A percentile compares a stretch with the other conserved stretches of the same genome.
These are phyloP conservation scores for Cruciata laevipes DNA, from an alignment of 257 asterid genomes.

Conservation along the genomic window DNA sequence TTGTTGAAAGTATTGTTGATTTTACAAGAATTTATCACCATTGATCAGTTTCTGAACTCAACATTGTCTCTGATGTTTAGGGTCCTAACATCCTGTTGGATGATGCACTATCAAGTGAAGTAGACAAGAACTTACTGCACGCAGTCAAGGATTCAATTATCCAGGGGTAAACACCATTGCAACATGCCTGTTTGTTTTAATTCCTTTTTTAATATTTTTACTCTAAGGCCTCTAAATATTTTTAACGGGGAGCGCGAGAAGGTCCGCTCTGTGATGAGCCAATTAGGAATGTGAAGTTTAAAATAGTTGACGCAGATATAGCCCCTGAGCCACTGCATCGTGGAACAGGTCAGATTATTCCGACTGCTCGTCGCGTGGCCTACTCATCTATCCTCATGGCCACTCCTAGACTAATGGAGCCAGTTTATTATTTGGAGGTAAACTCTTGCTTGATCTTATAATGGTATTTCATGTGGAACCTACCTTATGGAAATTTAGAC, in stretches of 20 bases:
- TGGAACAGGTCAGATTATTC: conserved; percentile 96
- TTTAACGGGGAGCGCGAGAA: conserved; percentile 99
- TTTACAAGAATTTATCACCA: neutral
- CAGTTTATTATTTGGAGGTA: conserved; percentile 92
- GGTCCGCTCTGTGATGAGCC: conserved; percentile 99
- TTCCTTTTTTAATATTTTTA: conserved; percentile 10
- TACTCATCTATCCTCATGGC: conserved; percentile 98
- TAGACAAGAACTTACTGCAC: conserved; percentile 76
- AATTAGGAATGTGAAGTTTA: conserved; percentile 89
- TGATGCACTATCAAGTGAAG: conserved; percentile 94
- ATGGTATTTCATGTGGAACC: neutral
- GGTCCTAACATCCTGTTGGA: conserved; percentile 94
- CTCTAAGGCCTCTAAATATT: conserved; percentile 17
- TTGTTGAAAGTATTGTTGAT: neutral
- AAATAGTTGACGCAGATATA: conserved; percentile 90
- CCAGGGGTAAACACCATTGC: conserved; percentile 73
- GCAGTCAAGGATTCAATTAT: conserved; percentile 91
- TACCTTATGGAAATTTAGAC: neutral
- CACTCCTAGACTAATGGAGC: conserved; percentile 94
- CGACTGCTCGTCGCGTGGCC: conserved; percentile 96
- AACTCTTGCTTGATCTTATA: neutral
- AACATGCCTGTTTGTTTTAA: neutral
- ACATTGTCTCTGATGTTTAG: conserved; percentile 28
- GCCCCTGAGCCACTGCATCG: conserved; percentile 97
- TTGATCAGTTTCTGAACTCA: conserved; percentile 1